Evolutionary conservation across 108 stramenopile genomes (phyloP).

Genomic region (Cyclotella sp.): DNA sequence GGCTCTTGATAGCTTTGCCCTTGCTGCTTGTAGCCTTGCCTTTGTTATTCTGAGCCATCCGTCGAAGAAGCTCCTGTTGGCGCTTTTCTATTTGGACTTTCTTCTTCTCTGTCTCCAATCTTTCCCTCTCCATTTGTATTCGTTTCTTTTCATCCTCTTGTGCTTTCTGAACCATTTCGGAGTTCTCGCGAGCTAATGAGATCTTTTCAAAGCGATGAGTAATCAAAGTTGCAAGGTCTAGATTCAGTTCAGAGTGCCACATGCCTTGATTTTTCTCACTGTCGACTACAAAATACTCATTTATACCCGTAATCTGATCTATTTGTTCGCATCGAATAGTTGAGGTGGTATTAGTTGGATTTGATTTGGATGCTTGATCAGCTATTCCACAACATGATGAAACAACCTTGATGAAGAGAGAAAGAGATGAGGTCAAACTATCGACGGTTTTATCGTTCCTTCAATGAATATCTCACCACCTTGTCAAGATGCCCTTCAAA

Average conservation of each 20-base stretch:
- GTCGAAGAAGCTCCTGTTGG: too few species aligned
- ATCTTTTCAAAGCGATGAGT: slow-evolving; percentile 42
- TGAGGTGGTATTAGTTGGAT: slow-evolving; percentile 37
- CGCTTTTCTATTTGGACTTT: too few species aligned
- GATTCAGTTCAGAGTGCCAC: slow-evolving; percentile 58
- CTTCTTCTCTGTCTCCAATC: too few species aligned
- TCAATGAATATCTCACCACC: slow-evolving; percentile 41
- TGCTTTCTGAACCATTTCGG: neutral
- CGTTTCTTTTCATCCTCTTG: neutral
- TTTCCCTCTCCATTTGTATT: neutral
- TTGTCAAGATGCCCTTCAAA: slow-evolving; percentile 68
- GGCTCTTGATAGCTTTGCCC: neutral
- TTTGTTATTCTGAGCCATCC: too few species aligned
- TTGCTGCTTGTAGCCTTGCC: too few species aligned
- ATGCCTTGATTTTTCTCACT: slow-evolving; percentile 51
- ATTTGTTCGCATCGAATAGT: slow-evolving; percentile 49
- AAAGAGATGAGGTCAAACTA: neutral
- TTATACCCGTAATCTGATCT: slow-evolving; percentile 58
- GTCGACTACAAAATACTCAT: slow-evolving; percentile 67
- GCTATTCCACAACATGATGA: slow-evolving; percentile 34
- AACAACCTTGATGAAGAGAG: slow-evolving; percentile 15
- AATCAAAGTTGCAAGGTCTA: slow-evolving; percentile 60
- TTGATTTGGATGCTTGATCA: slow-evolving; percentile 20
- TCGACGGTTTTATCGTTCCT: neutral
- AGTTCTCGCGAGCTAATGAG: slow-evolving; percentile 1